Evolutionary conservation across 306 rosid genomes (phyloP).

Genomic region (Astragalus membranaceus): DNA sequence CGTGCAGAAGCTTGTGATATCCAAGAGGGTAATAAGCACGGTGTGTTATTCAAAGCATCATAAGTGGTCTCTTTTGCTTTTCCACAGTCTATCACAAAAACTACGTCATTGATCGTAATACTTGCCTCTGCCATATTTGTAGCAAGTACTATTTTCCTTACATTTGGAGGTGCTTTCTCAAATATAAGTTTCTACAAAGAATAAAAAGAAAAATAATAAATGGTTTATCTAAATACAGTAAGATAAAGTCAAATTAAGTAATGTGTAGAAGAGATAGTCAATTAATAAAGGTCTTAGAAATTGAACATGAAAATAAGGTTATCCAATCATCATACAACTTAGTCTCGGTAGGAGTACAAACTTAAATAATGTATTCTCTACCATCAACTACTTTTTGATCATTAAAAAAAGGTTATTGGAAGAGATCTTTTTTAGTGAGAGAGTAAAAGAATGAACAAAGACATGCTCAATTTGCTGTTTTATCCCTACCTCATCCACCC

Average conservation of each 20-base stretch:
- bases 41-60: conserved; percentile 95
- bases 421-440: neutral
- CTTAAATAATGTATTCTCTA: neutral
- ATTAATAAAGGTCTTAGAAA: neutral
- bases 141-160: conserved; percentile 86
- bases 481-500: neutral
- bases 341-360: neutral
- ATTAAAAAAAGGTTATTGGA: neutral
- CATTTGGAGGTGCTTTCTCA: conserved; percentile 76
- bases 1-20: conserved; percentile 94
- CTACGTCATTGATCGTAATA: conserved; percentile 87
- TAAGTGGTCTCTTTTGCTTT: conserved; percentile 96
- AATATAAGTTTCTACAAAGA: conserved; percentile 76
- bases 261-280: conserved; percentile 1
- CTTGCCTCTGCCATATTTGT: conserved; percentile 99
- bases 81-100: conserved; percentile 94
- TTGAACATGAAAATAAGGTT: conserved; percentile 5
- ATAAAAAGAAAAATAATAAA: neutral
- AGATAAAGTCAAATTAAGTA: conserved; percentile 12
- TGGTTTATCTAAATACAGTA: neutral
- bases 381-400: neutral
- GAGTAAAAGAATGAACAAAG: neutral
- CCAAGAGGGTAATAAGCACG: conserved; percentile 96
- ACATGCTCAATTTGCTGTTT: neutral
- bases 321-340: neutral